Conservation (phyloP, 352 stramenopile genomes). For the Phytopythium litorale region DNA sequence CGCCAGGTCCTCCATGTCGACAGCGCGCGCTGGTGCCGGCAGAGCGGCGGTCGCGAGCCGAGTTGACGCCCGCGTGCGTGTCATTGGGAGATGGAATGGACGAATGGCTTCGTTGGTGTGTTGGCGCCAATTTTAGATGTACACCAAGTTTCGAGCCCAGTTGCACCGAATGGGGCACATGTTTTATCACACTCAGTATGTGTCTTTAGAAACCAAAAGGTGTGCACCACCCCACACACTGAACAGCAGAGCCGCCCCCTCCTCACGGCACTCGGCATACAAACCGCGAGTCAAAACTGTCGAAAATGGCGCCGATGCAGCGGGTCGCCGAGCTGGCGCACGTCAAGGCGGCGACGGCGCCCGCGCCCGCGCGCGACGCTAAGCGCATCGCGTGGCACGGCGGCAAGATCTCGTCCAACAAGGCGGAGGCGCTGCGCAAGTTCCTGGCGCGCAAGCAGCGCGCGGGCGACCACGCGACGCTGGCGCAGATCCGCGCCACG, state of each 20-base stretch:
- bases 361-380: slow-evolving; percentile 14
- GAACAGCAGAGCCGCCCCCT: neutral
- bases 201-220: too few species aligned
- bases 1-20: slow-evolving; percentile 54
- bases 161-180: too few species aligned
- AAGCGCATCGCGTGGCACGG: slow-evolving; percentile 70
- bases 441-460: slow-evolving; percentile 78
- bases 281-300: neutral
- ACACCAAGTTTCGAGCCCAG: too few species aligned
- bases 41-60: neutral
- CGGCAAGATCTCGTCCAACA: slow-evolving; percentile 82
- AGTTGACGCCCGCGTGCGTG: slow-evolving; percentile 3
- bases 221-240: too few species aligned
- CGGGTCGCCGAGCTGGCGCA: slow-evolving; percentile 61
- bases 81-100: slow-evolving; percentile 2
- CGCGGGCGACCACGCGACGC: slow-evolving; percentile 35
- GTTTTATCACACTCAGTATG: too few species aligned
- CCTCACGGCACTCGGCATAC: neutral
- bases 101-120: neutral
- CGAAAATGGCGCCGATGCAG: slow-evolving; percentile 13
- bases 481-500: slow-evolving; percentile 44
- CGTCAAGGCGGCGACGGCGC: slow-evolving; percentile 53
- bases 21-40: neutral
- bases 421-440: slow-evolving; percentile 82
- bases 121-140: neutral